These are phyloP conservation scores for Nigrospora osmanthi DNA, from an alignment of 2,329 filamentous ascomycete genomes.

Conservation along the genomic window DNA sequence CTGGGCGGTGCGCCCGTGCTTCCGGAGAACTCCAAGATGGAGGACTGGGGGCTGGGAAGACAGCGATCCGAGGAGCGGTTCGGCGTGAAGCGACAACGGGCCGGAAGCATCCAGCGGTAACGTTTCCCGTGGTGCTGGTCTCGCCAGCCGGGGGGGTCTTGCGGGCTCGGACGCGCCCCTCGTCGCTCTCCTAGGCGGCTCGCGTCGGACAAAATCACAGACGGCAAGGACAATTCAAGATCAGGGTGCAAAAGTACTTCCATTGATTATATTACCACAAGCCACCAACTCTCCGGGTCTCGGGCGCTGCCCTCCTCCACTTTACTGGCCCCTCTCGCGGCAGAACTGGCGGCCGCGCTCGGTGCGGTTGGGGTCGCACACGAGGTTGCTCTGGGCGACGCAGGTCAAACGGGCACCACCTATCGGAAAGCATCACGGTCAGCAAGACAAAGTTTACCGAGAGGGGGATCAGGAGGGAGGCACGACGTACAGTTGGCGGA, in stretches of 20 bases:
- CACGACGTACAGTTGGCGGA: slow-evolving; percentile 23
- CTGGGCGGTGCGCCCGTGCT: slow-evolving; percentile 3
- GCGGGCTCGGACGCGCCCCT: too few species aligned
- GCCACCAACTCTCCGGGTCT: too few species aligned
- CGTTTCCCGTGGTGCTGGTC: too few species aligned
- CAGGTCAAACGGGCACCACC: slow-evolving; percentile 17
- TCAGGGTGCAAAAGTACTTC: too few species aligned
- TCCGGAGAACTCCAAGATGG: neutral
- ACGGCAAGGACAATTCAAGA: too few species aligned
- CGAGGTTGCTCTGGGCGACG: slow-evolving; percentile 16
- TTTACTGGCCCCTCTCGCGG: slow-evolving; percentile 10
- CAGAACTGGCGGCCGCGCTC: slow-evolving; percentile 21
- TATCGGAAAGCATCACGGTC: neutral
- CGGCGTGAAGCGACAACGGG: neutral
- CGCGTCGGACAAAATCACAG: too few species aligned
- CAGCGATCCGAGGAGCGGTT: neutral
- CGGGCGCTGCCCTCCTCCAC: too few species aligned
- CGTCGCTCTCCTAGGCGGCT: too few species aligned
- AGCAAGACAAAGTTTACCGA: neutral
- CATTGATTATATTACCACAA: too few species aligned
- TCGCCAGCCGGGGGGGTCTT: too few species aligned
- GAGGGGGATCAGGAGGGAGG: neutral
- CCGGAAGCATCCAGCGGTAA: neutral
- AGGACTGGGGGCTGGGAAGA: slow-evolving; percentile 3
- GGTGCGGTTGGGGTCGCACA: slow-evolving; percentile 15